Conservation (phyloP, 805 yeast genomes). For the Lachancea dasiensis region DNA sequence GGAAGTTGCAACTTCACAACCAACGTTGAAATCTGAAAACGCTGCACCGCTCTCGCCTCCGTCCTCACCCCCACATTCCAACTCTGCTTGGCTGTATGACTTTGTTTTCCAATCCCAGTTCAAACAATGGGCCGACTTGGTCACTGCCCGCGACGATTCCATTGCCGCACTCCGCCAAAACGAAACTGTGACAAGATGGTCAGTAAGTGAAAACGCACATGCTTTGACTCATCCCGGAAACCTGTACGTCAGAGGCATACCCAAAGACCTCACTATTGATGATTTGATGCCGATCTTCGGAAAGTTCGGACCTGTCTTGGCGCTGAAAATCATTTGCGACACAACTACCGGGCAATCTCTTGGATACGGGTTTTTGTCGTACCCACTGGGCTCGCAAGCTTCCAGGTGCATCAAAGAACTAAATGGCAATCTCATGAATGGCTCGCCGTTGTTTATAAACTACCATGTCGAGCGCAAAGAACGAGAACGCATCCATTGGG, state of each 20-base stretch:
- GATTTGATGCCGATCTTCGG: conserved; percentile 36
- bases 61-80: not conserved
- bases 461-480: conserved; percentile 62
- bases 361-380: conserved; percentile 67
- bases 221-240: conserved; percentile 50
- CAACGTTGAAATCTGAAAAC: too few relatives aligned
- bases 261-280: conserved; percentile 35
- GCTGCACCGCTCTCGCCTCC: too few relatives aligned
- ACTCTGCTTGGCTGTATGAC: conserved; percentile 20
- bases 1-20: conserved; percentile 17
- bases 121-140: conserved; percentile 16
- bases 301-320: conserved; percentile 38
- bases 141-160: conserved; percentile 10
- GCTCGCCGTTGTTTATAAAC: conserved; percentile 43
- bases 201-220: conserved; percentile 24
- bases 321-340: conserved; percentile 44
- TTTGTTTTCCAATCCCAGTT: conserved; percentile 25
- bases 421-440: conserved; percentile 36
- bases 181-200: conserved; percentile 19
- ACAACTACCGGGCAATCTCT: conserved; percentile 34
- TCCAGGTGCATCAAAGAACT: conserved; percentile 52
- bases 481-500: conserved; percentile 38
- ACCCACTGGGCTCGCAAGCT: conserved; percentile 51
- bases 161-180: conserved; percentile 7
- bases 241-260: conserved; percentile 47